Conservation (phyloP, 495 filamentous ascomycete species). For the Thermothielavioides terrestris region DNA sequence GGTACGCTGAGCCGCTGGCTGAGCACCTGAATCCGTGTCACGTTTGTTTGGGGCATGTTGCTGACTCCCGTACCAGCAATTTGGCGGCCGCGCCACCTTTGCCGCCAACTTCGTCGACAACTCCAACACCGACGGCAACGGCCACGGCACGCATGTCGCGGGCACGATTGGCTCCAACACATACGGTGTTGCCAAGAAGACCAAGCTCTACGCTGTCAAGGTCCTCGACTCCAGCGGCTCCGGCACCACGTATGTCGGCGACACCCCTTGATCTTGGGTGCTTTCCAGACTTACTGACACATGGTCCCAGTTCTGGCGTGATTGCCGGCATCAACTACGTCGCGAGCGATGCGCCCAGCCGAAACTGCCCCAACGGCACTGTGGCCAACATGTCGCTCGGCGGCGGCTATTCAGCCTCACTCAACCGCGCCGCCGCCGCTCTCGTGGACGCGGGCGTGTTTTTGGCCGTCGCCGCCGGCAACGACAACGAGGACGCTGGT, state of each 20-base stretch:
- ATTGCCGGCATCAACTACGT: slow-evolving; percentile 44
- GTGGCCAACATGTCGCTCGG: slow-evolving; percentile 51
- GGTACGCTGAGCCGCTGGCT: slow-evolving; percentile 6
- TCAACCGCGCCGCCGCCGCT: slow-evolving; percentile 45
- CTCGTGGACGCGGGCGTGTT: slow-evolving; percentile 44
- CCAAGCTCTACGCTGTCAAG: slow-evolving; percentile 41
- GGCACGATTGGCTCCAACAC: slow-evolving; percentile 42
- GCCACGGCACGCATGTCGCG: slow-evolving; percentile 44
- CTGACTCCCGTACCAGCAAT: slow-evolving; percentile 28
- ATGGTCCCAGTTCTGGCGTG: slow-evolving; percentile 30
- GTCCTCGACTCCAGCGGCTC: slow-evolving; percentile 41
- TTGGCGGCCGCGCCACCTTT: slow-evolving; percentile 36
- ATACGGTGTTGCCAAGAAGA: slow-evolving; percentile 43
- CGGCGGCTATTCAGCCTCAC: slow-evolving; percentile 43
- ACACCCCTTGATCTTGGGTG: too few species aligned
- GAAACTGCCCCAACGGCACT: slow-evolving; percentile 34
- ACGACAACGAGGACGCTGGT: slow-evolving; percentile 39
- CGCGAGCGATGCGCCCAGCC: slow-evolving; percentile 26
- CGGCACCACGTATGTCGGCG: slow-evolving; percentile 33
- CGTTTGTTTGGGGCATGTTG: neutral
- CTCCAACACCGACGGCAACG: slow-evolving; percentile 42
- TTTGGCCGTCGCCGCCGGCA: slow-evolving; percentile 50
- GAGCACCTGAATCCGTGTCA: neutral
- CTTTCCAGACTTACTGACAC: neutral
- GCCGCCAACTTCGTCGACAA: slow-evolving; percentile 36